Base-by-base conservation (phyloP, 768 basidiomycete species). In the Termitomyces sp. region DNA sequence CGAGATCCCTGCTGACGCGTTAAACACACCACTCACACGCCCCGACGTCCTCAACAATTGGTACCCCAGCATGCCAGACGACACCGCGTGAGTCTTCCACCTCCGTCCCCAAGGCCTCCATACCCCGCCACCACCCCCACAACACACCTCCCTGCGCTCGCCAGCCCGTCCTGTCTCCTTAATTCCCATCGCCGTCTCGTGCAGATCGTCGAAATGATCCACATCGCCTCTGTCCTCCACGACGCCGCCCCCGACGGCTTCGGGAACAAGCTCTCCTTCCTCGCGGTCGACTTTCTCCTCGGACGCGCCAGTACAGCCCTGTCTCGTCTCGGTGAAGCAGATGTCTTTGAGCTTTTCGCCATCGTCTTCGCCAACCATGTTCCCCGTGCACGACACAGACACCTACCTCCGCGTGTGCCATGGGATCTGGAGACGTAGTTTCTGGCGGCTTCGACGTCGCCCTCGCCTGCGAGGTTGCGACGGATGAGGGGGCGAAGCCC, bases 151-250 rank as follows among this genome's bases (percentile, higher is more conserved):
- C 93, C 96, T 65, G 60, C 71, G 10, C 37, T 37, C 7, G 37
- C 18, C 5, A 37, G 16, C 41, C 65, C 66, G 16, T 62, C 65
- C 42, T 59, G 59, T 64, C 78, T 91, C 46, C 82, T 99, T 5
- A 93, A 95, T 16, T 87, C 94, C 1, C 97, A 99, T 72, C 74
- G 88, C 31, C 88, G 95, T 31, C 84, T 99, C 34, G 96, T 95
- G 4, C 94, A 96, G 66, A 95, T 99, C 44, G 87, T 93, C 53
- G 97, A 99, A 70, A 97, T 98, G 94, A 91, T 99, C 48, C 94
- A 98, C 68, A 89, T 98, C 60, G 95, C 97, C 26, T 94, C 90
- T 3, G 79, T 94, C 10, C 76, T 99, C 18, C 96, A 98, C 69
- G 92, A 98, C 76, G 88, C 34, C 37, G 18, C 16, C 16, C 16